phyloP scores from a whole-genome alignment of 2,329 filamentous ascomycete species.

The Xylariaceae sp. region DNA sequence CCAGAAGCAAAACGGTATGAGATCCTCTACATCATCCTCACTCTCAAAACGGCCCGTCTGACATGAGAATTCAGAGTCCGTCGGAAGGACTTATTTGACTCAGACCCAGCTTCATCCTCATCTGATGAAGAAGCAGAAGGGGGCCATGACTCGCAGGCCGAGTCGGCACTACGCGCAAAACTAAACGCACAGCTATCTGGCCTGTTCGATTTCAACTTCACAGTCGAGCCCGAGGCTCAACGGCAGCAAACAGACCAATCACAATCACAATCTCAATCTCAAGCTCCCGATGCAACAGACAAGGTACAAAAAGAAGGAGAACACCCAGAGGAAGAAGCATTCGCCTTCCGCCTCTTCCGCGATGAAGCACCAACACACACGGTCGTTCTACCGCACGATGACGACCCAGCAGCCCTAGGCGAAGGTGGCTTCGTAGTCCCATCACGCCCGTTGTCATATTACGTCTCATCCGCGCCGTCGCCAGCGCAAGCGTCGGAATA shows the following conservation, averaged over 20 bases:
- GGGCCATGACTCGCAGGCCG: slow-evolving; percentile 42
- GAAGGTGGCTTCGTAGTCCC: slow-evolving; percentile 49
- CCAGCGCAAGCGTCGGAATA: slow-evolving; percentile 49
- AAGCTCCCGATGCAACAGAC: slow-evolving; percentile 20
- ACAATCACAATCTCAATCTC: slow-evolving; percentile 25
- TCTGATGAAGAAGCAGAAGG: slow-evolving; percentile 37
- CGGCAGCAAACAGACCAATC: slow-evolving; percentile 14
- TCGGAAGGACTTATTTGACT: slow-evolving; percentile 58
- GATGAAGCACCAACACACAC: slow-evolving; percentile 53
- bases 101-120: slow-evolving; percentile 35
- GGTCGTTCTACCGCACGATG: slow-evolving; percentile 56
- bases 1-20: slow-evolving; percentile 60
- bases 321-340: slow-evolving; percentile 50
- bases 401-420: slow-evolving; percentile 45
- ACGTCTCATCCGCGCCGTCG: slow-evolving; percentile 52
- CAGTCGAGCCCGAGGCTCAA: slow-evolving; percentile 10
- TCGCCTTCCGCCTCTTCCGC: slow-evolving; percentile 66
- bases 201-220: slow-evolving; percentile 51
- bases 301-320: slow-evolving; percentile 22
- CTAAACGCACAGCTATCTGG: slow-evolving; percentile 57
- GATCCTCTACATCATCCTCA: neutral
- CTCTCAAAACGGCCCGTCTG: slow-evolving; percentile 20
- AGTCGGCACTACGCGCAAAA: slow-evolving; percentile 50
- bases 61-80: slow-evolving; percentile 53
- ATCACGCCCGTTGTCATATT: slow-evolving; percentile 55